These are phyloP conservation scores for Hyaloscypha finlandica DNA, from an alignment of 495 filamentous ascomycete genomes.

Conservation along the genomic window DNA sequence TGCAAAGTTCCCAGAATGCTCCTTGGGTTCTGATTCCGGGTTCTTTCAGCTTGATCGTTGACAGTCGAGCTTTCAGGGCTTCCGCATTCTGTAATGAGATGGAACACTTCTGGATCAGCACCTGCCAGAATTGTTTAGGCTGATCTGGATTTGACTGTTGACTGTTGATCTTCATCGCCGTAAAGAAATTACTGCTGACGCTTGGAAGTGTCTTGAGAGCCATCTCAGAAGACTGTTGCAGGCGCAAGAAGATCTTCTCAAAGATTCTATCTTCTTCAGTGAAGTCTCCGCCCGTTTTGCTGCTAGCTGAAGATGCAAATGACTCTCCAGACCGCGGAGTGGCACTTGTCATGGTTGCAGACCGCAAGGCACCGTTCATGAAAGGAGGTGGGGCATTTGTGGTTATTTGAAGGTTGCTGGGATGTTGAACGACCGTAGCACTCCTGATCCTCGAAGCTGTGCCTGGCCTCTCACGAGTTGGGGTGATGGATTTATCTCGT, in stretches of 20 bases:
- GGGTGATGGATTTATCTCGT: constrained; percentile 59
- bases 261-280: constrained; percentile 77
- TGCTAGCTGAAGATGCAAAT: constrained; percentile 61
- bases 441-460: constrained; percentile 55
- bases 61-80: constrained; percentile 67
- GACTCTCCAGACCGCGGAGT: constrained; percentile 79
- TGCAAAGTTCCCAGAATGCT: constrained; percentile 82
- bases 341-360: constrained; percentile 49
- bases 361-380: constrained; percentile 46
- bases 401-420: constrained; percentile 53
- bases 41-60: constrained; percentile 82
- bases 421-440: constrained; percentile 63
- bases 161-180: constrained; percentile 46
- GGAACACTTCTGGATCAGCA: constrained; percentile 65
- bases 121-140: constrained; percentile 65
- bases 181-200: constrained; percentile 62
- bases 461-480: constrained; percentile 57
- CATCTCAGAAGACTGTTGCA: constrained; percentile 66
- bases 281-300: constrained; percentile 53
- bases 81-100: constrained; percentile 67
- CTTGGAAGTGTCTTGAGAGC: constrained; percentile 66
- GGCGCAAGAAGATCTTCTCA: constrained; percentile 73
- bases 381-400: constrained; percentile 46
- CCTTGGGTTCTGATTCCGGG: constrained; percentile 72
- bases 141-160: constrained; percentile 48